phyloP scores from a whole-genome alignment of 169 alveolate genomes.

The Plasmodium yoelii region DNA sequence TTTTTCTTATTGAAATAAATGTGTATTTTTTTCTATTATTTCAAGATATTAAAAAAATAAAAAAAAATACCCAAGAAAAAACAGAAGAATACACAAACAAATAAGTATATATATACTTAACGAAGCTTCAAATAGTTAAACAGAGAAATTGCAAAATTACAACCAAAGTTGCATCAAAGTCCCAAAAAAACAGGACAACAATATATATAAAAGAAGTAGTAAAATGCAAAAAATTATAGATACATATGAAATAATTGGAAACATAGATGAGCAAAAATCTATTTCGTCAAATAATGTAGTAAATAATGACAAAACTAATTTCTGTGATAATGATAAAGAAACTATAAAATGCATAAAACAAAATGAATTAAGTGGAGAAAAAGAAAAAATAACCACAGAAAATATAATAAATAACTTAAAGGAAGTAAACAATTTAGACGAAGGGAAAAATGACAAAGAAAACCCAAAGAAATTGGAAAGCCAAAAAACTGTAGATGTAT shows the following conservation, averaged over 20 bases:
- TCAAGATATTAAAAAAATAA: too few relatives aligned
- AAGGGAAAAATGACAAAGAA: not conserved
- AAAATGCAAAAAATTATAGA: constrained; percentile 51
- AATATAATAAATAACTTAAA: not conserved
- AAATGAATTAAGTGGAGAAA: not conserved
- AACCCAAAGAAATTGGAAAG: not conserved
- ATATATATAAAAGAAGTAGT: not conserved
- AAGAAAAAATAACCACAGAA: not conserved
- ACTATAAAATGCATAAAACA: not conserved
- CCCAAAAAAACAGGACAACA: not conserved
- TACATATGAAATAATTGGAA: constrained; percentile 68
- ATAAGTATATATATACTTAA: too few relatives aligned
- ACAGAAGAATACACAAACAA: too few relatives aligned
- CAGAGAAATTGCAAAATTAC: too few relatives aligned
- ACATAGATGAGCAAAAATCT: constrained; percentile 43
- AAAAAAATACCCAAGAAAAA: too few relatives aligned
- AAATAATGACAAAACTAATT: constrained; percentile 15
- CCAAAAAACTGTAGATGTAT: constrained; percentile 7
- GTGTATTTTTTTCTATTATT: too few relatives aligned
- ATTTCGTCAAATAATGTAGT: constrained; percentile 17
- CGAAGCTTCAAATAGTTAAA: too few relatives aligned
- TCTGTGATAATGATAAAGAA: not conserved
- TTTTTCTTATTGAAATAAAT: too few relatives aligned
- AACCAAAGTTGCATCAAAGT: not conserved
- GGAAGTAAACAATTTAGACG: not conserved